Evolutionary conservation across 2,329 filamentous ascomycete genomes (phyloP).

Genomic region (Exutisphaerella laricina): DNA sequence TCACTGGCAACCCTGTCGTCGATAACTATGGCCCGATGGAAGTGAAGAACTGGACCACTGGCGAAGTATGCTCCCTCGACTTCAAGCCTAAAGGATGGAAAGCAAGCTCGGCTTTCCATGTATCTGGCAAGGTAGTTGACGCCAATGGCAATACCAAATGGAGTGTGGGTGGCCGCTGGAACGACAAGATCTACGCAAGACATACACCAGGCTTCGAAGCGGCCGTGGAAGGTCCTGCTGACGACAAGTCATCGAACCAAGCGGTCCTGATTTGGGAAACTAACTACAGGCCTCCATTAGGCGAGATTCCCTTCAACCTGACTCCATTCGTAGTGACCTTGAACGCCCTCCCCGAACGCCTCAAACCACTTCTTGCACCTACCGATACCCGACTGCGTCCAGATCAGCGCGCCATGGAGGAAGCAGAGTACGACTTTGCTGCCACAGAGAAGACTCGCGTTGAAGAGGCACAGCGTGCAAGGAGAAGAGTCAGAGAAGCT

Average conservation of each 20-base stretch:
- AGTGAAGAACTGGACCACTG: constrained; percentile 94
- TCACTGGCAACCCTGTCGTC: constrained; percentile 92
- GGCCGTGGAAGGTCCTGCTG: constrained; percentile 49
- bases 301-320: constrained; percentile 81
- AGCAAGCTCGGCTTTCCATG: constrained; percentile 81
- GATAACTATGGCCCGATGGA: constrained; percentile 98
- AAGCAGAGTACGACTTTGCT: constrained; percentile 92
- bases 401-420: constrained; percentile 97
- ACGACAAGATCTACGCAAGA: constrained; percentile 92
- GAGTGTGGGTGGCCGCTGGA: constrained; percentile 92
- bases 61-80: constrained; percentile 80
- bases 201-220: constrained; percentile 87
- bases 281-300: constrained; percentile 65
- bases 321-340: constrained; percentile 94
- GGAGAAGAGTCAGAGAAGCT: constrained; percentile 65
- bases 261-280: constrained; percentile 93
- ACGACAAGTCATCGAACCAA: constrained; percentile 48
- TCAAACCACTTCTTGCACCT: constrained; percentile 72
- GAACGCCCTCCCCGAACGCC: constrained; percentile 82
- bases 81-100: constrained; percentile 98
- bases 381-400: constrained; percentile 91
- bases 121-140: constrained; percentile 80
- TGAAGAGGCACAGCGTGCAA: constrained; percentile 82
- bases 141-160: constrained; percentile 73
- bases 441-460: constrained; percentile 91